Base-by-base conservation (phyloP, 495 filamentous ascomycete genomes). In the Hypoxylon lienhwacheense region DNA sequence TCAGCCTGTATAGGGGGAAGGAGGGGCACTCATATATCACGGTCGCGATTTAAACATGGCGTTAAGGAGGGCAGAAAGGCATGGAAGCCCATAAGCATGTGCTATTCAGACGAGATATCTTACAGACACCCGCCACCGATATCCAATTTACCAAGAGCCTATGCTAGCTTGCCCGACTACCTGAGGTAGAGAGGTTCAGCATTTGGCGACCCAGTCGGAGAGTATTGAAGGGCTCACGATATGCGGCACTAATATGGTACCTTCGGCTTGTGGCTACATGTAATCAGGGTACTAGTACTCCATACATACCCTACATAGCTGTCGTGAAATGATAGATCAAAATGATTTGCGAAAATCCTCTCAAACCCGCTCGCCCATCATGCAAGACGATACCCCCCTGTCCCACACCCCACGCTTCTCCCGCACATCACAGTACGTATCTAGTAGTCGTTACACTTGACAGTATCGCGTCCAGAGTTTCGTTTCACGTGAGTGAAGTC, bases 321-420 rank as follows among this genome's bases (percentile, higher is more conserved):
- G n/a, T n/a, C n/a, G n/a, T n/a, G n/a, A n/a, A n/a, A 26, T 29
- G 4, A 16, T 11, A 41, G 37, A 12, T 22, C 1, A 34, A n/a
- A 1, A 21, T 20, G n/a, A 41, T 34, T 33, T 31, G 48, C 19
- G 31, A 42, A 61, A 61, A 61, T 25, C 17, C 37, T 47, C 58
- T 61, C 58, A 61, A 61, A 61, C 10, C 58, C 34, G 46, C 58
- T 61, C 58, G 43, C 25, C 28, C 11, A 29, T 20, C 34, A 42
- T 19, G 24, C 24, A 26, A 26, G 24, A 8, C 24, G 33, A 21
- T 31, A 20, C 0, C 25, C 39, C 51, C 56, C 39, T 61, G 46
- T 39, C 34, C 5, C 12, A 5, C 25, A 44, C 57, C 50, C 56
- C 56, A 60, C 56, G 37, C 22, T 29, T 19, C 32, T 50, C 50